Evolutionary conservation across 2,329 filamentous ascomycete species (phyloP).

Genomic region (Penicillium sp.): DNA sequence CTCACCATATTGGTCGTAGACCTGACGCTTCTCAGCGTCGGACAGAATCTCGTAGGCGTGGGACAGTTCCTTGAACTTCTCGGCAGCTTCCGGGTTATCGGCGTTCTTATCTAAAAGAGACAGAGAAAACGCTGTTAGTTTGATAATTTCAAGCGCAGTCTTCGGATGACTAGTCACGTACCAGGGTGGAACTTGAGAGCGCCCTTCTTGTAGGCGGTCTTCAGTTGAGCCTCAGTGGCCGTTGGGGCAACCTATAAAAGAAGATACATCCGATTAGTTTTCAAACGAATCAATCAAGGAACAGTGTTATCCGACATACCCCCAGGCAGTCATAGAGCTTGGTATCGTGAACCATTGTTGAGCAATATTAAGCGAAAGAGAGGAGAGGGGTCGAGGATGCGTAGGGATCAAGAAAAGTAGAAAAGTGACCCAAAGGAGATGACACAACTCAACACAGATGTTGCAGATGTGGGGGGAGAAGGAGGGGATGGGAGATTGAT

Average conservation of each 20-base stretch:
- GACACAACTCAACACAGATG: slow-evolving; percentile 1
- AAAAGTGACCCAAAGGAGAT: slow-evolving; percentile 1
- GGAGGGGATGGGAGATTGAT: slow-evolving; percentile 10
- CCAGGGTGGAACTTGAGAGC: slow-evolving; percentile 86
- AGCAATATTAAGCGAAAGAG: slow-evolving; percentile 19
- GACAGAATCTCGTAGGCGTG: slow-evolving; percentile 94
- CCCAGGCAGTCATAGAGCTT: slow-evolving; percentile 51
- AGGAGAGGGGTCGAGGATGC: slow-evolving; percentile 8
- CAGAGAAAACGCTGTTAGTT: slow-evolving; percentile 1
- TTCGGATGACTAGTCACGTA: slow-evolving; percentile 56
- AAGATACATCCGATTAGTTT: slow-evolving; percentile 23
- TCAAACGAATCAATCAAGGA: not conserved
- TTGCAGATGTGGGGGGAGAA: slow-evolving; percentile 11
- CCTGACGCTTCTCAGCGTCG: slow-evolving; percentile 82
- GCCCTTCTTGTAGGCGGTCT: slow-evolving; percentile 91
- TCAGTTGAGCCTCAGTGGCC: slow-evolving; percentile 82
- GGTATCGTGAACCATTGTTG: slow-evolving; percentile 54
- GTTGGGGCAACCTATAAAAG: slow-evolving; percentile 67
- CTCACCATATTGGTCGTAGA: slow-evolving; percentile 98
- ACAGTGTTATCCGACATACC: slow-evolving; percentile 34
- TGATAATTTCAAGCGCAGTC: not conserved
- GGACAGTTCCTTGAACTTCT: slow-evolving; percentile 98
- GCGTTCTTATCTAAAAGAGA: slow-evolving; percentile 80
- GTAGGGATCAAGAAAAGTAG: slow-evolving; percentile 14
- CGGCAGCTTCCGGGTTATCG: slow-evolving; percentile 86